Evolutionary conservation across 2,329 filamentous ascomycete genomes (phyloP), one percentile per base, ranked within the genome.

Genomic region (Colletotrichum spinosum): DNA sequence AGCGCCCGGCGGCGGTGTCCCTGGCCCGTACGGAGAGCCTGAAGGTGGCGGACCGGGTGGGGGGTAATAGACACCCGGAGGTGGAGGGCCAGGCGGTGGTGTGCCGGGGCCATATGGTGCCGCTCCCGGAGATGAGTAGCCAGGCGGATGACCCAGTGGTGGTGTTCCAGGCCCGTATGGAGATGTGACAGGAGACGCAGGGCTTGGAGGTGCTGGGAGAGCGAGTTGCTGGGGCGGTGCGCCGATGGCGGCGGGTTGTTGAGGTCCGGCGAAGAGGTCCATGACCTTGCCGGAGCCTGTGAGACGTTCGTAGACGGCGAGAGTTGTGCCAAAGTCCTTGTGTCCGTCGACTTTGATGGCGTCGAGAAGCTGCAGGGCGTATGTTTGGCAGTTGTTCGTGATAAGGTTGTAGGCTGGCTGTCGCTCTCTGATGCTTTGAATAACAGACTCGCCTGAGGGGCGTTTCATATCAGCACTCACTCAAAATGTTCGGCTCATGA

Each of bases 371-470:
- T 80, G 75, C 12, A 86, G 70, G 0, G 84, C 85, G 65, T 84
- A 88, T 15, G 84, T 87, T 69, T 88, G 86, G 72, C 86, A 88
- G 73, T 88, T 88, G 72, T 88, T 88, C 67, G 78, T 83, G 71
- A 88, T 87, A 60, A 88, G 78, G 58, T 87, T 87, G 73, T 88
- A 88, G 1, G 76, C 82, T 0, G 84, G 79, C 9, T 80, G 78
- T 54, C 76, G 79, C 39, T 79, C 73, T 7, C 85, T 75, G 71
- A 88, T 87, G 13, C 79, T 79, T 17, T 82, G 78, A 41, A 88
- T 87, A 0, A 84, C 81, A 68, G 81, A 82, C 62, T 87, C 84
- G 15, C 81, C 84, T 84, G 57, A 35, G 6, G 1, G 42, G 17
- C 11, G 2, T 55, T 1, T 37, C 17, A 13, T 8, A 46, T 13